Conservation (phyloP, 331 rosid species). For the Pyrus hybrid region DNA sequence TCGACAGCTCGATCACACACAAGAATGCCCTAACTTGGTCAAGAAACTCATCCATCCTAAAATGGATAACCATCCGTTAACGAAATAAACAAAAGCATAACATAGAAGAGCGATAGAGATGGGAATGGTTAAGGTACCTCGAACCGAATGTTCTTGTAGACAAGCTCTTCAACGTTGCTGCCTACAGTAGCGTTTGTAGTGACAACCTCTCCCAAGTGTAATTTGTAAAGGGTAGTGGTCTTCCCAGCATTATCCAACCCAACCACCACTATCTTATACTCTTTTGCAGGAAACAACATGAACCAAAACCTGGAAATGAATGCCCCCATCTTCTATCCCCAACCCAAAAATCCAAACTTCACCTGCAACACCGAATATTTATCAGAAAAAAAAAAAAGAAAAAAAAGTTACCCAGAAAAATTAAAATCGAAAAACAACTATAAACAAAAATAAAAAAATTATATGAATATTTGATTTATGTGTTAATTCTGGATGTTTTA, state of each 20-base stretch:
- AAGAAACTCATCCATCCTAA: not conserved
- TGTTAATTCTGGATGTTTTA: not conserved
- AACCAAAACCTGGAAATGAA: conserved; percentile 75
- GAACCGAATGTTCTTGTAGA: conserved; percentile 91
- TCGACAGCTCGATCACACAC: not conserved
- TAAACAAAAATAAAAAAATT: not conserved
- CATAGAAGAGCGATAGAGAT: not conserved
- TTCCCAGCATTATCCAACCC: conserved; percentile 96
- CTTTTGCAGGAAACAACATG: conserved; percentile 90
- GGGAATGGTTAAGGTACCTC: conserved; percentile 43
- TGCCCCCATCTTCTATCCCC: conserved; percentile 59
- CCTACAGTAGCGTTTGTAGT: conserved; percentile 97
- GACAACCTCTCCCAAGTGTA: conserved; percentile 96
- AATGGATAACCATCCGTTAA: too few species aligned
- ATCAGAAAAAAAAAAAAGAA: not conserved
- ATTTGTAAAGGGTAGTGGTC: conserved; percentile 92
- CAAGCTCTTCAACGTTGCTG: conserved; percentile 95
- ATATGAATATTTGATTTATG: not conserved
- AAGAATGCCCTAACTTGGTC: not conserved
- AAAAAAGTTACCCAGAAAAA: not conserved
- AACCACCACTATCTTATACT: conserved; percentile 89
- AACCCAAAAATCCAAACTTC: conserved; percentile 1
- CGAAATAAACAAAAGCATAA: not conserved
- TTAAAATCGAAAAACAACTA: not conserved
- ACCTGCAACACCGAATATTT: conserved; percentile 10